Base-by-base conservation (phyloP, 495 filamentous ascomycete species). In the Astrothelium subdiscretum region DNA sequence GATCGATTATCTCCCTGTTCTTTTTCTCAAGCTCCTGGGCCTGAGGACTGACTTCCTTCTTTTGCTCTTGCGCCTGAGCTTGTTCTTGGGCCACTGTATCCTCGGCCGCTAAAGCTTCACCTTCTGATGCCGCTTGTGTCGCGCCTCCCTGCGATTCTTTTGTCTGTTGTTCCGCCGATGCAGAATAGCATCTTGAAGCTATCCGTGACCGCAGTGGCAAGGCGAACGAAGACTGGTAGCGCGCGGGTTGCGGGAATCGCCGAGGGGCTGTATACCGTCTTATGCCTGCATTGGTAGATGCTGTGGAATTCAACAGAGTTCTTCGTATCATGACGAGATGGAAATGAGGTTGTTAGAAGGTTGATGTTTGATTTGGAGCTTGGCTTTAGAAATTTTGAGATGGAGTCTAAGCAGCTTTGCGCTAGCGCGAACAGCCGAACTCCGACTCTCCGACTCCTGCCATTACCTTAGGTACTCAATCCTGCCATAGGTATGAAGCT, bases 1-100 rank as follows among this genome's bases (percentile, higher is more conserved):
- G 79, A 54, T 96, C 90, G 65, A 88, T 75, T 35, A 85, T 81
- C 71, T 97, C 92, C 72, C 84, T 87, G 48, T 88, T 85, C 80
- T 92, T 95, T 57, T 83, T 80, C 73, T 96, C 91, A 10, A 96
- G 73, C 79, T 95, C 85, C 73, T 81, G 81, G 60, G 75, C 75
- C 48, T 79, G 2, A 15, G 76, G 70, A 38, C 84, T 29, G 15
- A 29, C 75, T 60, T 83, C 66, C n/a, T 57, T 48, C 31, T 62
- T 58, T 18, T 63, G 10, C n/a, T 44, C 52, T 13, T 31, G 22
- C 59, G 32, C 58, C 20, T 32, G 48, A 43, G 59, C 60, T 12
- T 60, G 58, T 35, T 63, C 51, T 27, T 65, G 42, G n/a, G 57
- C 61, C 1, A 20, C 18, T 1, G 60, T 57, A 57, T 66, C 60